Evolutionary conservation across 805 yeast species (phyloP).

Genomic region (Nakazawaea anatomiae): DNA sequence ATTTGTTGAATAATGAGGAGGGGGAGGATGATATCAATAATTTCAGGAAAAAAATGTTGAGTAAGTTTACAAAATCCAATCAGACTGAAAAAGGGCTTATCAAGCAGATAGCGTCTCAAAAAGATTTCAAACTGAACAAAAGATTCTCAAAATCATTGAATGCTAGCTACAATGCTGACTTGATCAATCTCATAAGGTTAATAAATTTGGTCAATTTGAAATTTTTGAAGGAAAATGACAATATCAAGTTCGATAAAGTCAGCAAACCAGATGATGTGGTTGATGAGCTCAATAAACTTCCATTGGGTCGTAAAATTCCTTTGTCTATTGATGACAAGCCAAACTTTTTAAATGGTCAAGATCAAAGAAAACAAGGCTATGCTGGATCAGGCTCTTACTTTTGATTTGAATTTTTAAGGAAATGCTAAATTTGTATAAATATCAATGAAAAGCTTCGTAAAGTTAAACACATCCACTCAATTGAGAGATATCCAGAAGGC

Average conservation of each 20-base stretch:
- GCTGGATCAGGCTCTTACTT: slow-evolving; percentile 7
- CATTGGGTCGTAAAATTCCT: slow-evolving; percentile 9
- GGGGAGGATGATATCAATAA: not conserved
- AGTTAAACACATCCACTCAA: no score
- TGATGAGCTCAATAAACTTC: not conserved
- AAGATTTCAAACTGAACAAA: slow-evolving; percentile 6
- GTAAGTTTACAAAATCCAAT: not conserved
- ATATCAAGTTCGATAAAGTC: slow-evolving; percentile 7
- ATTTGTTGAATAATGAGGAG: slow-evolving; percentile 4
- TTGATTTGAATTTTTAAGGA: not conserved
- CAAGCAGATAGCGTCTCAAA: slow-evolving; percentile 4
- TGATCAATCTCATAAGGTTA: slow-evolving; percentile 3
- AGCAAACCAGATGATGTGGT: not conserved
- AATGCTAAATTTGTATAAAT: no score
- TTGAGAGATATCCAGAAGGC: no score
- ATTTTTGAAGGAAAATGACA: slow-evolving; percentile 10
- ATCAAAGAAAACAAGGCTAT: not conserved
- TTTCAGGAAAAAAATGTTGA: not conserved
- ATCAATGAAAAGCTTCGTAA: no score
- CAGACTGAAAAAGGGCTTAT: slow-evolving; percentile 4
- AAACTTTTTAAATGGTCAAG: not conserved
- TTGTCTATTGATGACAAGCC: slow-evolving; percentile 5
- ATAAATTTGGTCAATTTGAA: slow-evolving; percentile 9
- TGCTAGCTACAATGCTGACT: not conserved
- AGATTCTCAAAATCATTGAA: not conserved